Evolutionary conservation across 2,329 filamentous ascomycete species (phyloP).

Genomic region (Amylocarpus encephaloides): DNA sequence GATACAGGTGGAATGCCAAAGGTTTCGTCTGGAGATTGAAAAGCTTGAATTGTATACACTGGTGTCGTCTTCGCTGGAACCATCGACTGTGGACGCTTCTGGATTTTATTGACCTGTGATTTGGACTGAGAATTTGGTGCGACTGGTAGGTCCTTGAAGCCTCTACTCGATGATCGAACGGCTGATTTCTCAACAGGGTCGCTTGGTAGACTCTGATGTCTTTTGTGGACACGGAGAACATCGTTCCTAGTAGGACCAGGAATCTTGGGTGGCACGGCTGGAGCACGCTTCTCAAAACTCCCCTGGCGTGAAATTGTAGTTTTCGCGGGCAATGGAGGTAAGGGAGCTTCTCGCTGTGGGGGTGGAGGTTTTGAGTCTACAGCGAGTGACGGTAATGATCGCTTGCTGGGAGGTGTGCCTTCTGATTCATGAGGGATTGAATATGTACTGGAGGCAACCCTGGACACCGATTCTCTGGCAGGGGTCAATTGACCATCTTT

Average conservation of each 20-base stretch:
- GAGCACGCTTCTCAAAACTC: slow-evolving; percentile 1
- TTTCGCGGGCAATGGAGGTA: background rate
- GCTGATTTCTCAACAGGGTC: background rate
- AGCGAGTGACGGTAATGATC: slow-evolving; percentile 12
- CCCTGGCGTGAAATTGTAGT: background rate
- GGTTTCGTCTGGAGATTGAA: slow-evolving; percentile 15
- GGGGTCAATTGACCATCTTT: slow-evolving; percentile 17
- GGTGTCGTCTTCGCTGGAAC: slow-evolving; percentile 8
- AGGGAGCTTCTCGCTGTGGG: slow-evolving; percentile 1
- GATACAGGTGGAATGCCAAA: slow-evolving; percentile 19
- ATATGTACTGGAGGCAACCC: slow-evolving; percentile 16
- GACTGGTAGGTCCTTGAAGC: background rate
- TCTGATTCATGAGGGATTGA: slow-evolving; percentile 12
- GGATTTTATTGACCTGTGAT: slow-evolving; percentile 1
- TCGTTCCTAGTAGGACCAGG: too few relatives aligned
- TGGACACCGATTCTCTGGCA: slow-evolving; percentile 12
- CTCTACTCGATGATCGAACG: background rate
- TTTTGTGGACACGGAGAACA: background rate
- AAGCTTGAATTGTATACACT: slow-evolving; percentile 23
- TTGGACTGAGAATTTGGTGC: background rate
- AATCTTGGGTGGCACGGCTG: slow-evolving; percentile 10
- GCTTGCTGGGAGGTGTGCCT: slow-evolving; percentile 8
- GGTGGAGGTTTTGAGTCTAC: background rate
- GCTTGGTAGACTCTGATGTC: slow-evolving; percentile 2
- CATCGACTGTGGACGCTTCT: slow-evolving; percentile 9